phyloP scores from a whole-genome alignment of 768 basidiomycete species.

The Trametes coccinea region DNA sequence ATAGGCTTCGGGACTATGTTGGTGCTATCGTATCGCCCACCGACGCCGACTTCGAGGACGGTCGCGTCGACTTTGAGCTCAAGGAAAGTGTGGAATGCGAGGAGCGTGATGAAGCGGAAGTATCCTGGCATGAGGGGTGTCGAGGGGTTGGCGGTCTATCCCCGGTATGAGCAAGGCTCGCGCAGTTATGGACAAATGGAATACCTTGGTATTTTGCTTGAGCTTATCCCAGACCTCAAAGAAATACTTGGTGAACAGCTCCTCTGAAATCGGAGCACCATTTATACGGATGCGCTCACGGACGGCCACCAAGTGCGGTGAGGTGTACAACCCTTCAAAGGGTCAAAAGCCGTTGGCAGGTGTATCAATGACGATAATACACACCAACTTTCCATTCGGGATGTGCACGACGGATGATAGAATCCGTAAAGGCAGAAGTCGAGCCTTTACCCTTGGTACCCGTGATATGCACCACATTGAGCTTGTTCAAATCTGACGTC shows the following conservation, averaged over 20 bases:
- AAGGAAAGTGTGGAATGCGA: conserved; percentile 90
- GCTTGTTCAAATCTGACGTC: conserved; percentile 78
- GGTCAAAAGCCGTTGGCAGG: not conserved
- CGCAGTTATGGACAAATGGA: not conserved
- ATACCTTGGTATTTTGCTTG: conserved; percentile 59
- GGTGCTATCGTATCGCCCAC: conserved; percentile 92
- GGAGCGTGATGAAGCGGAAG: conserved; percentile 89
- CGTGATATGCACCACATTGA: conserved; percentile 95
- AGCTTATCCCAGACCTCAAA: conserved; percentile 95
- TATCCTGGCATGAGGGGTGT: conserved; percentile 84
- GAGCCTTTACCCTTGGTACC: conserved; percentile 99
- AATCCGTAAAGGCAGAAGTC: conserved; percentile 90
- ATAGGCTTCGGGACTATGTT: conserved; percentile 91
- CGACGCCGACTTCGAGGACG: conserved; percentile 94
- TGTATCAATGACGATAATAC: not conserved
- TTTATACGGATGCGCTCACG: conserved; percentile 95
- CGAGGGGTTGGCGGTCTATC: conserved; percentile 47
- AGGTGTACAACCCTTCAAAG: conserved; percentile 86
- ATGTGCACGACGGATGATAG: conserved; percentile 72
- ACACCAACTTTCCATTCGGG: conserved; percentile 82
- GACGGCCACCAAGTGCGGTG: conserved; percentile 94
- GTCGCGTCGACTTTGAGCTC: conserved; percentile 84
- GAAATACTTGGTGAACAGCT: conserved; percentile 86
- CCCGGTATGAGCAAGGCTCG: not conserved
- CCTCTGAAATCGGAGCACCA: conserved; percentile 85